phyloP scores from a whole-genome alignment of 2,329 filamentous ascomycete species.

The Fusarium dlaminii region DNA sequence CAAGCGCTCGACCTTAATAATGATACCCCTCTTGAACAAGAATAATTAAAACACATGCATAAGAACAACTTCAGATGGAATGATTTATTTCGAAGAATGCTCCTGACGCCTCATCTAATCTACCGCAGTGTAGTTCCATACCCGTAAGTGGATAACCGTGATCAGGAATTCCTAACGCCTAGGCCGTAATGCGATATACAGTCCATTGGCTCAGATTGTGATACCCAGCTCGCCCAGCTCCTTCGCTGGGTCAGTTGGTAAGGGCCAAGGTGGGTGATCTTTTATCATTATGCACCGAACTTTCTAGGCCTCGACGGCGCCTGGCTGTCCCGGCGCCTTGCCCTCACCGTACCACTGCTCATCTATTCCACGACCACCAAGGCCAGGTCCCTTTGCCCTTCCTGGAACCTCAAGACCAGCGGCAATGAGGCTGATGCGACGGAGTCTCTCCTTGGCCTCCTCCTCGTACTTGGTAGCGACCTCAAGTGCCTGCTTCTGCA shows the following conservation, averaged over 20 bases:
- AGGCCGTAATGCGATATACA: conserved; percentile 23
- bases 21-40: conserved; percentile 36
- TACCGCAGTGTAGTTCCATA: conserved; percentile 18
- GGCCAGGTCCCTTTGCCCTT: conserved; percentile 31
- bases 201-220: conserved; percentile 14
- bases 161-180: conserved; percentile 40
- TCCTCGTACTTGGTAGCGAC: conserved; percentile 77
- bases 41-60: not conserved
- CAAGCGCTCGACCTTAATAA: conserved; percentile 11
- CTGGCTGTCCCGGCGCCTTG: conserved; percentile 3
- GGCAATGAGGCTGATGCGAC: conserved; percentile 78
- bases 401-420: conserved; percentile 75
- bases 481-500: conserved; percentile 76
- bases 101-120: conserved; percentile 33
- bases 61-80: not conserved
- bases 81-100: conserved; percentile 17
- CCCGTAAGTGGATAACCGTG: conserved; percentile 33
- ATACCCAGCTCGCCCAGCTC: not conserved
- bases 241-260: not conserved
- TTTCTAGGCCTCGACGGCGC: conserved; percentile 21
- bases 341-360: conserved; percentile 50
- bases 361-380: conserved; percentile 31
- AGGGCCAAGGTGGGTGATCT: not conserved
- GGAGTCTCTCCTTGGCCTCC: conserved; percentile 78
- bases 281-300: not conserved